phyloP scores from a whole-genome alignment of 2,329 filamentous ascomycete species.

The Penicillium sp. region DNA sequence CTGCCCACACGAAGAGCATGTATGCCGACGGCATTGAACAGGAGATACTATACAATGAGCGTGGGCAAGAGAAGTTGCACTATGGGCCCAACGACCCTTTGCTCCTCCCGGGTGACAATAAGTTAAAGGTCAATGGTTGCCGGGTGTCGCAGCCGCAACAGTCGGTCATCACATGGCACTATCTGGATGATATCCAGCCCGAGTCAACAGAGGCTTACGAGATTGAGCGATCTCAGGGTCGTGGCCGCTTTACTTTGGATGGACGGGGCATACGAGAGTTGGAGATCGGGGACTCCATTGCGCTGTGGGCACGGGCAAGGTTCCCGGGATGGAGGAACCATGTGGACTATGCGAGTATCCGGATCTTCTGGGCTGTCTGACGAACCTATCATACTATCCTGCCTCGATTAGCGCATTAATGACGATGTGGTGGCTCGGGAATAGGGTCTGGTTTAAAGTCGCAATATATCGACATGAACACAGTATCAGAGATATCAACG shows the following conservation, averaged over 20 bases:
- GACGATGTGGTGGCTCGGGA: background rate
- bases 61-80: conserved; percentile 9
- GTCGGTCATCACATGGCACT: conserved; percentile 34
- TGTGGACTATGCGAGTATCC: conserved; percentile 28
- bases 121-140: conserved; percentile 32
- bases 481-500: background rate
- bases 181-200: conserved; percentile 27
- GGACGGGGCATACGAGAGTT: conserved; percentile 34
- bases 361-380: conserved; percentile 39
- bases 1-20: conserved; percentile 20
- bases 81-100: conserved; percentile 25
- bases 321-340: conserved; percentile 37
- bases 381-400: background rate
- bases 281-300: conserved; percentile 36
- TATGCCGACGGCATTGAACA: conserved; percentile 14
- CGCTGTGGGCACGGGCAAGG: conserved; percentile 37
- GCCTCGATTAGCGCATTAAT: no score
- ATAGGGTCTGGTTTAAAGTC: background rate
- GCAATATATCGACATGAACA: background rate
- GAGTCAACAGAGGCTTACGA: conserved; percentile 33
- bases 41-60: conserved; percentile 16
- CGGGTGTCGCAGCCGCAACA: conserved; percentile 19
- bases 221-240: conserved; percentile 29
- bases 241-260: conserved; percentile 34
- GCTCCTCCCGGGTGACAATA: conserved; percentile 27